Conservation (phyloP, 495 filamentous ascomycete species). For the Diplogelasinospora grovesii region DNA sequence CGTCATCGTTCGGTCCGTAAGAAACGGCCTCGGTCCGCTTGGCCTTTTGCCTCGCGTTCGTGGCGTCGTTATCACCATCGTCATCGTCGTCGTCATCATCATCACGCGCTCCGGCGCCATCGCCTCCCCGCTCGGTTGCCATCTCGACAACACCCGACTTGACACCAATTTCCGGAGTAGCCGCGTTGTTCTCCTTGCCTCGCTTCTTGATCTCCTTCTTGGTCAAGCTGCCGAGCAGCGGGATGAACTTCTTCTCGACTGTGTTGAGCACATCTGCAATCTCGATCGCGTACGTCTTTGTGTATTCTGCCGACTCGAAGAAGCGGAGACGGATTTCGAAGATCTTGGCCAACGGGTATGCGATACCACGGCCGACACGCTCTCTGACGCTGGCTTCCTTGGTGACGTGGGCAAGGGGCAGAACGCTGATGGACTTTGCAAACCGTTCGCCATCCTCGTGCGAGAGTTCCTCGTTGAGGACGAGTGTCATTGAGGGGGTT, state of each 20-base stretch:
- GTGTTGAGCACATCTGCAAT: constrained; percentile 67
- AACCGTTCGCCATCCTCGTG: constrained; percentile 67
- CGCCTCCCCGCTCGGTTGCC: constrained; percentile 31
- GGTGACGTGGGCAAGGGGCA: constrained; percentile 78
- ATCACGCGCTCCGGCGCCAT: constrained; percentile 43
- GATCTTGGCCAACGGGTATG: constrained; percentile 65
- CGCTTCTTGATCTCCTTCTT: constrained; percentile 76
- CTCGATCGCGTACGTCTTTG: constrained; percentile 72
- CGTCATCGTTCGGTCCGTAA: constrained; percentile 88
- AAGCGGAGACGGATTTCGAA: constrained; percentile 77
- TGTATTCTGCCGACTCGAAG: constrained; percentile 79
- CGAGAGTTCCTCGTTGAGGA: constrained; percentile 65
- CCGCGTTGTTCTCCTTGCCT: constrained; percentile 54
- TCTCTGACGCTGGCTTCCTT: constrained; percentile 78
- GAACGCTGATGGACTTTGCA: constrained; percentile 85
- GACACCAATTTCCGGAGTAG: constrained; percentile 75
- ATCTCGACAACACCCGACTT: constrained; percentile 66
- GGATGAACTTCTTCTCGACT: constrained; percentile 74
- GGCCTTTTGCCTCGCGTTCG: constrained; percentile 63
- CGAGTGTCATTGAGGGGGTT: constrained; percentile 87
- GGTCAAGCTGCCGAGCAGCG: constrained; percentile 57
- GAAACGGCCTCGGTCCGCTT: constrained; percentile 74
- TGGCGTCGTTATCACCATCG: constrained; percentile 80
- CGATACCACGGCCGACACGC: constrained; percentile 59
- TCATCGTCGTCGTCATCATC: constrained; percentile 65